Base-by-base conservation (phyloP, 495 filamentous ascomycete genomes). In the Evernia prunastri region DNA sequence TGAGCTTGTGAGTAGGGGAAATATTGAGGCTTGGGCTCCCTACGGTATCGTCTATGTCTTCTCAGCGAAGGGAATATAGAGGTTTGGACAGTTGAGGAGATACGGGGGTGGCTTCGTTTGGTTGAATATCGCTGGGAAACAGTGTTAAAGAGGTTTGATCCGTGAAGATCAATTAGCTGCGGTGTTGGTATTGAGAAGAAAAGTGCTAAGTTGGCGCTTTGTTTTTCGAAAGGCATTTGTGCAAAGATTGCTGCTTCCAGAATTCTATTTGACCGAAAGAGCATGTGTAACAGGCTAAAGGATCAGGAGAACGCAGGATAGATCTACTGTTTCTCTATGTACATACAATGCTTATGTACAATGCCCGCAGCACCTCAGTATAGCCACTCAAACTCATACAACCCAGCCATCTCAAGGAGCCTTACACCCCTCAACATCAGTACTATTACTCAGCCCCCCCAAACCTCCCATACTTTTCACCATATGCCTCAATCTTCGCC, bases 401-500 rank as follows among this genome's bases (percentile, higher is more conserved):
- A 37, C 36, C 36, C 36, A 37, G 36, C 36, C 36, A 37, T 37
- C 36, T 37, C 36, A 37, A 6, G 36, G 36, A n/a, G n/a, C n/a
- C n/a, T n/a, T n/a, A n/a, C n/a, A n/a, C n/a, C n/a, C n/a, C n/a
- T n/a, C n/a, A n/a, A 37, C n/a, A n/a, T n/a, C 18, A 43, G 18
- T 43, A 43, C 40, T 43, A 43, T 43, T 43, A 18, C 40, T 43
- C 40, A 4, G 18, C n/a, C n/a, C 40, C 18, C 40, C 8, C 18
- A 43, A 43, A 43, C 40, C 40, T 43, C 18, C 40, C 8, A 23
- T 79, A 71, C 13, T 74, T 72, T 66, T 79, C 71, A 31, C 33
- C 43, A 51, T 80, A 77, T 27, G 36, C 63, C 54, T 79, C 71
- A 60, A 82, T 60, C 74, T 79, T 81, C 17, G 63, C 54, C 66